These are phyloP conservation scores for Aureobasidium subglaciale DNA, from an alignment of 2,329 filamentous ascomycete genomes.

Conservation along the genomic window DNA sequence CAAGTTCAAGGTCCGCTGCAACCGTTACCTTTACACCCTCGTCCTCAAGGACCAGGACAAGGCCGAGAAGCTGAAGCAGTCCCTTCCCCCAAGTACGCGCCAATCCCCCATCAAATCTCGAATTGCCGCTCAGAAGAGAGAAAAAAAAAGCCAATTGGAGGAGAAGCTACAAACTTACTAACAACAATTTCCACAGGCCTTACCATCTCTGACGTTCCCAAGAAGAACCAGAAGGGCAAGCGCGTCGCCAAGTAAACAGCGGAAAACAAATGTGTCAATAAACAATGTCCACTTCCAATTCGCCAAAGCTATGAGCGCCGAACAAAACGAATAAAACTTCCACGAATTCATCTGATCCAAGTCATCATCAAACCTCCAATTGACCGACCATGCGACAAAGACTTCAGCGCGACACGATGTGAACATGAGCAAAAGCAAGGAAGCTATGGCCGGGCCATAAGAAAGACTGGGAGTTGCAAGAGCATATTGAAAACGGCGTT, in stretches of 20 bases:
- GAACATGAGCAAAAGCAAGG: background rate
- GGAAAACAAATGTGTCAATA: conserved; percentile 2
- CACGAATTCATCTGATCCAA: conserved; percentile 1
- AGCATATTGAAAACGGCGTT: no score
- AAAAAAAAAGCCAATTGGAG: background rate
- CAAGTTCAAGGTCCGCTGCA: conserved; percentile 99
- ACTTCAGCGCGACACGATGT: no score
- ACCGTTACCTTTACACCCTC: conserved; percentile 92
- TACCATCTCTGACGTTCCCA: conserved; percentile 53
- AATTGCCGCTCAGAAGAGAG: background rate
- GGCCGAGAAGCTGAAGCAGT: conserved; percentile 99
- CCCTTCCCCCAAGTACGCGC: conserved; percentile 83
- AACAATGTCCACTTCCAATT: background rate
- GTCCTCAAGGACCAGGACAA: conserved; percentile 98
- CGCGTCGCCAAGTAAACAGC: conserved; percentile 30
- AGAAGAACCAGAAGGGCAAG: conserved; percentile 56
- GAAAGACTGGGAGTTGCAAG: no score
- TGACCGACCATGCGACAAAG: background rate
- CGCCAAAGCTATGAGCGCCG: background rate
- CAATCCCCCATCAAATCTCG: background rate
- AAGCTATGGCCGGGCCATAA: no score
- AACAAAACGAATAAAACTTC: conserved; percentile 9
- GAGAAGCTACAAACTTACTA: background rate
- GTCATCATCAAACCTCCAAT: background rate
- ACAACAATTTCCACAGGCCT: conserved; percentile 38